Percentiles rank a stretch among this genome's conserved stretches.
These are phyloP conservation scores for Monosporascus sp. DNA, from an alignment of 2,329 filamentous ascomycete species.

Conservation along the genomic window DNA sequence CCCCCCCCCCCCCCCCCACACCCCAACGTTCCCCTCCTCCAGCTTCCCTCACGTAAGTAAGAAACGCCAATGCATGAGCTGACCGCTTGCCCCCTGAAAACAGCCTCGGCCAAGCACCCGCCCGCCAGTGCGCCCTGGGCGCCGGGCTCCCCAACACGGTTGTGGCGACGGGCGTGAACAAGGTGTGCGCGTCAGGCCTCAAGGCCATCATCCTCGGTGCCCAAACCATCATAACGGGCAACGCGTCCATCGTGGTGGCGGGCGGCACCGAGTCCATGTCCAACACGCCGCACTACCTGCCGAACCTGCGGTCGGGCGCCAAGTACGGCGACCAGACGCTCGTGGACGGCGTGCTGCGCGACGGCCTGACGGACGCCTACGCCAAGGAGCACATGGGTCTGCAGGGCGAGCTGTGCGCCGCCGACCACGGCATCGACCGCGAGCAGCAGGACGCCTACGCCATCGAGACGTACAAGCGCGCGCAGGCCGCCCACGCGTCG, in stretches of 20 bases:
- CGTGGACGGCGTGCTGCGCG: slow-evolving; percentile 87
- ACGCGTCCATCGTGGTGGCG: slow-evolving; percentile 86
- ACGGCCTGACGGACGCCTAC: slow-evolving; percentile 91
- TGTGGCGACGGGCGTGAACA: slow-evolving; percentile 93
- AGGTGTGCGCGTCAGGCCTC: slow-evolving; percentile 92
- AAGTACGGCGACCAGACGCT: slow-evolving; percentile 92
- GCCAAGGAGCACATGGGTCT: slow-evolving; percentile 97
- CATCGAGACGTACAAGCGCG: slow-evolving; percentile 70
- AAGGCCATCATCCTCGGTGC: slow-evolving; percentile 94
- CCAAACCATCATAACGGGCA: slow-evolving; percentile 96
- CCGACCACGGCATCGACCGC: slow-evolving; percentile 74
- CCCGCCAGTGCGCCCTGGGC: slow-evolving; percentile 85
- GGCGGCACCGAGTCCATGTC: slow-evolving; percentile 98
- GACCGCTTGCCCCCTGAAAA: slow-evolving; percentile 6
- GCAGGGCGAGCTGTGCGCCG: slow-evolving; percentile 83
- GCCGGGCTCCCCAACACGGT: slow-evolving; percentile 78
- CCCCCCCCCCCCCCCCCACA: background rate
- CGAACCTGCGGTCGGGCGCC: slow-evolving; percentile 75
- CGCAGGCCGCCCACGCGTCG: slow-evolving; percentile 76
- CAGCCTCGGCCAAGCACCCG: slow-evolving; percentile 92
- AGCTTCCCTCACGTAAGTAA: background rate
- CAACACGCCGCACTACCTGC: slow-evolving; percentile 93
- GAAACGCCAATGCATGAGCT: slow-evolving; percentile 9
- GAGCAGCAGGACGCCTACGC: slow-evolving; percentile 93
- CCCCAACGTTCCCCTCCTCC: slow-evolving; percentile 1